Conservation (phyloP, 2,329 filamentous ascomycete genomes). For the Penicillium sp. region DNA sequence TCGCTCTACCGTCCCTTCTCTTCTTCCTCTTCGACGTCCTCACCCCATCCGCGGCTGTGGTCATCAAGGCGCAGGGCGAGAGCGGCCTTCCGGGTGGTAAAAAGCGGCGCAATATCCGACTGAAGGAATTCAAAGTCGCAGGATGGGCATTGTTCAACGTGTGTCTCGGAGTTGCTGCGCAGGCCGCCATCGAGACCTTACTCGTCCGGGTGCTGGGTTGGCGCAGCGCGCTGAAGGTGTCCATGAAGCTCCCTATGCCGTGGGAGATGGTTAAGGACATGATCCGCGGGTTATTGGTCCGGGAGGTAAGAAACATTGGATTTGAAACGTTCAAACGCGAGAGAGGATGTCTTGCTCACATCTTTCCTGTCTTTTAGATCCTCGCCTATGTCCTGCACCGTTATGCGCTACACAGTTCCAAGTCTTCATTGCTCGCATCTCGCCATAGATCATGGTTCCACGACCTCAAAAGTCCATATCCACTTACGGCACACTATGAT, state of each 20-base stretch:
- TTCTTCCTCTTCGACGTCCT: constrained; percentile 75
- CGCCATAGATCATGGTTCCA: constrained; percentile 63
- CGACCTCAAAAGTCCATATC: constrained; percentile 56
- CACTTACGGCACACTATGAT: constrained; percentile 64
- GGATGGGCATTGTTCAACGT: constrained; percentile 62
- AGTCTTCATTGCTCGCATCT: constrained; percentile 55
- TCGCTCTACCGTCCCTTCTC: constrained; percentile 71
- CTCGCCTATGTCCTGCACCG: constrained; percentile 72
- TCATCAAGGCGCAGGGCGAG: constrained; percentile 69
- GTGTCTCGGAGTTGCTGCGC: constrained; percentile 56
- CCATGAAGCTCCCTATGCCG: constrained; percentile 64
- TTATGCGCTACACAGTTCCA: constrained; percentile 73
- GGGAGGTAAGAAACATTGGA: constrained; percentile 56
- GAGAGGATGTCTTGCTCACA: constrained; percentile 14
- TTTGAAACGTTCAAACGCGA: no score
- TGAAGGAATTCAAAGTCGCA: constrained; percentile 54
- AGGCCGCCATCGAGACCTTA: constrained; percentile 59
- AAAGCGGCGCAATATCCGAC: constrained; percentile 43
- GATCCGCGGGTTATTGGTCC: constrained; percentile 55
- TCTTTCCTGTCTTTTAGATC: constrained; percentile 23
- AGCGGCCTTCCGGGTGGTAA: constrained; percentile 51
- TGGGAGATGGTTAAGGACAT: constrained; percentile 64
- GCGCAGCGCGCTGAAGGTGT: constrained; percentile 62
- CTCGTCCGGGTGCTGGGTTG: constrained; percentile 58
- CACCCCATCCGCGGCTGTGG: constrained; percentile 69